A percentile compares a stretch with the other conserved stretches of the same genome.
Evolutionary conservation across 257 asterid species (phyloP).

Genomic region (Craterostigma plantagineum): DNA sequence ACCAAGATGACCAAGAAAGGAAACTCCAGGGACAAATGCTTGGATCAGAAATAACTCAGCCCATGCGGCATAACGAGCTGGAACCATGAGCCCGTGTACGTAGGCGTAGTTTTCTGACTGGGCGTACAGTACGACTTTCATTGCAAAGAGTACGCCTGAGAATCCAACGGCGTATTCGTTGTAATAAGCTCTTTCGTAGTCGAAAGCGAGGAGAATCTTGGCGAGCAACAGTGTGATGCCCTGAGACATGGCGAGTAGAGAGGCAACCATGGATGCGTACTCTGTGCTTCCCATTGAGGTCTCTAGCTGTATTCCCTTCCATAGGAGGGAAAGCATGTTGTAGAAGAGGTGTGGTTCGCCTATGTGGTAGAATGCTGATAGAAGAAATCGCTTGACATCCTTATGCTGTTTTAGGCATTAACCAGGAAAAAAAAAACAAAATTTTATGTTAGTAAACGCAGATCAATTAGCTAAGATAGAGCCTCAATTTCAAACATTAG

Average conservation of each 20-base stretch:
- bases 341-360: slow-evolving; percentile 71
- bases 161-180: slow-evolving; percentile 70
- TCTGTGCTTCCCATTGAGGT: slow-evolving; percentile 61
- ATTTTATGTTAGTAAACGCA: neutral
- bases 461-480: neutral
- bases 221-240: slow-evolving; percentile 60
- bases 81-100: slow-evolving; percentile 60
- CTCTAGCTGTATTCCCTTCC: slow-evolving; percentile 90
- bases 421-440: neutral
- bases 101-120: slow-evolving; percentile 44
- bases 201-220: slow-evolving; percentile 39
- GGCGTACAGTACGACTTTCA: slow-evolving; percentile 73
- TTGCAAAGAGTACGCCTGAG: slow-evolving; percentile 90
- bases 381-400: slow-evolving; percentile 60
- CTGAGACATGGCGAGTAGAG: slow-evolving; percentile 66
- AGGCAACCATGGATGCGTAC: slow-evolving; percentile 58
- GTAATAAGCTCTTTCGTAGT: slow-evolving; percentile 50
- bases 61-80: slow-evolving; percentile 87
- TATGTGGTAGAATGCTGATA: slow-evolving; percentile 72
- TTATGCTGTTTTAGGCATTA: slow-evolving; percentile 30
- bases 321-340: slow-evolving; percentile 79
- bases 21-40: slow-evolving; percentile 80
- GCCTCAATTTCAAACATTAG: neutral
- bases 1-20: slow-evolving; percentile 85
- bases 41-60: slow-evolving; percentile 77